Evolutionary conservation across 2,329 filamentous ascomycete species (phyloP).

Genomic region (Penicillium hesseltinei): DNA sequence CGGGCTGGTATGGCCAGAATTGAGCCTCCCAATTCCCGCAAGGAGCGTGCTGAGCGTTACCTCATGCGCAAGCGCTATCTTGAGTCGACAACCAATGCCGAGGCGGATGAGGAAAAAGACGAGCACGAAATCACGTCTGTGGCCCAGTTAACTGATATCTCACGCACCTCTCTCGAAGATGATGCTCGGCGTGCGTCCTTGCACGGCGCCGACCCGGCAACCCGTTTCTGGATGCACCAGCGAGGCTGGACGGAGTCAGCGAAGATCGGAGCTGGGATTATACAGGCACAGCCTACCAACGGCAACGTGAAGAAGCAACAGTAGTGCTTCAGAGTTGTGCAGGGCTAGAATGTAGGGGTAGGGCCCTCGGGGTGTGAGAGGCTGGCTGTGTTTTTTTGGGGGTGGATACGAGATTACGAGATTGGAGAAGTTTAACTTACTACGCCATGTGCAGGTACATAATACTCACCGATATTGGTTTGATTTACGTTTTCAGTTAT

Average conservation of each 20-base stretch:
- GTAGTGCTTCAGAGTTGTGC: conserved; percentile 14
- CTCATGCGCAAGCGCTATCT: conserved; percentile 76
- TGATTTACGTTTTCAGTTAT: neutral
- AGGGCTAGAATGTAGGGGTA: neutral
- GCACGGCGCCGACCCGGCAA: conserved; percentile 32
- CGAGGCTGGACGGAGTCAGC: conserved; percentile 45
- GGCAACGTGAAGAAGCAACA: conserved; percentile 37
- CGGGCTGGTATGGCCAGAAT: conserved; percentile 72
- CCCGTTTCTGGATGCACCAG: conserved; percentile 47
- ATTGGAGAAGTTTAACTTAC: neutral
- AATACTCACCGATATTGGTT: neutral
- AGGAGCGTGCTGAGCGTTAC: conserved; percentile 79
- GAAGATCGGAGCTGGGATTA: conserved; percentile 41
- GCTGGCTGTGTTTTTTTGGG: neutral
- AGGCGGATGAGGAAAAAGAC: conserved; percentile 25
- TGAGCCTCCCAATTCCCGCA: conserved; percentile 81
- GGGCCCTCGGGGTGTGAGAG: too few relatives aligned
- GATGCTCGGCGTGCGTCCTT: conserved; percentile 40
- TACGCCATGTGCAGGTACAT: neutral
- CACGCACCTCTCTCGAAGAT: conserved; percentile 42
- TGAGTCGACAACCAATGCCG: conserved; percentile 42
- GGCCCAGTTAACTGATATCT: conserved; percentile 30
- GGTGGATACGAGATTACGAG: neutral
- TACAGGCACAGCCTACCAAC: conserved; percentile 32
- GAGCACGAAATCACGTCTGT: conserved; percentile 4